Evolutionary conservation across 208 protist species (phyloP), one percentile per base, ranked within the genome.

Genomic region (Crithidia bombi): DNA sequence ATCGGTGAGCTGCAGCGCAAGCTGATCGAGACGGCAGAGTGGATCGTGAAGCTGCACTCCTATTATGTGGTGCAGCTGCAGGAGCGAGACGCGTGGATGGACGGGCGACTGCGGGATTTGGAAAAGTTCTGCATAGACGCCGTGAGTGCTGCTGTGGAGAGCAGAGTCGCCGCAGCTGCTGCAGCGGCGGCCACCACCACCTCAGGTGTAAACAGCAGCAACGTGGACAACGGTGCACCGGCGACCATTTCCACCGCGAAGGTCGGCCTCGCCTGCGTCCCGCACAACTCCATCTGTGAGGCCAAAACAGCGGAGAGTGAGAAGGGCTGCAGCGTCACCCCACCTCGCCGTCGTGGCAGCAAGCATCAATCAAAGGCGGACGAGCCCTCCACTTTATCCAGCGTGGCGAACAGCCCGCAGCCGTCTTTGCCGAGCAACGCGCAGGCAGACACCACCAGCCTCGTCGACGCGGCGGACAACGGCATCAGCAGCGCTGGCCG

Each of bases 11-110:
- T 94, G 44, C 85, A 94, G 65, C 72, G 75, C 21, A 78, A 76
- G 64, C 75, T 87, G 30, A 74, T 94, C n/a, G 83, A 91, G 65
- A 71, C 81, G 43, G 81, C 79, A 23, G 89, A 94, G 81, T 76
- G 78, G 43, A 52, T 83, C 7, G 32, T 85, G 57, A 52, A 54
- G 38, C 43, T 89, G 65, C 73, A 83, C 35, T 66, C 61, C 52
- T 87, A 72, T 75, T 89, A 91, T 69, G 70, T 73, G 23, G 65
- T 67, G 54, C 84, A 89, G 65, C 64, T 85, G 12, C 74, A 81
- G 52, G 74, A 90, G 51, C 83, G 86, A 23, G 65, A 62, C n/a
- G 43, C 52, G 12, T 83, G 79, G 47, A 75, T 80, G 26, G 70
- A 89, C 46, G 75, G 78, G 19, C 84, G 86, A 28, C 64, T 94